Base-by-base conservation (phyloP, 1,284 basidiomycete genomes). In the Neotropicomus parvogracilis region DNA sequence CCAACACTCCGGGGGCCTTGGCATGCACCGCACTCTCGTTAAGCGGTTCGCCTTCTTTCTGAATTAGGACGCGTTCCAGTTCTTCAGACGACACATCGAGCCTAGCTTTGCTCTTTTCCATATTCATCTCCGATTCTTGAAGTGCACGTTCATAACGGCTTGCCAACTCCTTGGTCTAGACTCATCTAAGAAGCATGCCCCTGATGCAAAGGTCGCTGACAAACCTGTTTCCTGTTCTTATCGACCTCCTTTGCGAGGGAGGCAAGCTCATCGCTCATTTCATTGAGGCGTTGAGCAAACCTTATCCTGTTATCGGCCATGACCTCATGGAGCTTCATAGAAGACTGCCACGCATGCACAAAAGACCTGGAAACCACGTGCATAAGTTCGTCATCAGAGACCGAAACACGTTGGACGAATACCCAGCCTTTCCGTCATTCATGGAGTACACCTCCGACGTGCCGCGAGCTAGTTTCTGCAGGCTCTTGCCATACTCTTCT, bases 351-450 rank as follows among this genome's bases (percentile, higher is more conserved):
- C 10, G 93, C 88, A 49, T 75, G 74, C 44, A 97, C 92, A 66
- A 91, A 98, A 43, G 92, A 79, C 26, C 91, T 93, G 47, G 17
- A 7, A 42, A 53, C 47, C 26, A 35, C 41, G 16, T 28, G 48
- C 34, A 27, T 58, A 33, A 60, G 51, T 45, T 44, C 44, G 38
- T 33, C 4, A 36, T 38, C 8, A 13, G 26, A 45, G 17, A 43
- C 36, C 36, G 19, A 44, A 28, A 53, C 40, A 43, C 10, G 35
- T 12, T 56, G 78, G 39, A 42, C 35, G 12, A n/a, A 59, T 64
- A 95, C 88, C 95, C 95, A 42, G 95, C 93, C 71, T 97, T 98
- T 53, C 91, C 93, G 46, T 98, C 95, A 58, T 82, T 86, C 64
- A 86, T 72, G 7, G 85, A 77, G 68, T 99, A 99, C 8, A 81